Percentiles rank a stretch among this genome's conserved stretches.
phyloP scores from a whole-genome alignment of 2,329 filamentous ascomycete genomes.

The Pyrenophora teres region DNA sequence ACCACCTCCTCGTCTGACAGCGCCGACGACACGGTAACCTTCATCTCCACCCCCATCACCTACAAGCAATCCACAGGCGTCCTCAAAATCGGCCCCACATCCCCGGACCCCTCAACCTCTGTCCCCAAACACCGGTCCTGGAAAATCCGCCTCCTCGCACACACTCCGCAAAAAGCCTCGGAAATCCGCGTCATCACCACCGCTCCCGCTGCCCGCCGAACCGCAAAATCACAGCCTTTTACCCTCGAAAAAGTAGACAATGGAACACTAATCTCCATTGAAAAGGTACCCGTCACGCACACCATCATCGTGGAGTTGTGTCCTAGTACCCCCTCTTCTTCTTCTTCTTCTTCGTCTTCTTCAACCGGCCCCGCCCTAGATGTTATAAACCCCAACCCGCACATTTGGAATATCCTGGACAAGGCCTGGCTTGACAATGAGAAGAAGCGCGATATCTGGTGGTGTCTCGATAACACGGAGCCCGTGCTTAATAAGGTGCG shows the following conservation, averaged over 20 bases:
- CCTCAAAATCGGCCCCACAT: slow-evolving; percentile 42
- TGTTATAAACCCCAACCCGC: slow-evolving; percentile 37
- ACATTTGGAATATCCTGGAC: slow-evolving; percentile 37
- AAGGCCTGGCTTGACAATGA: slow-evolving; percentile 38
- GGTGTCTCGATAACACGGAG: slow-evolving; percentile 33
- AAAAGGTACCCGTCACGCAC: slow-evolving; percentile 27
- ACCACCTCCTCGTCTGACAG: slow-evolving; percentile 1
- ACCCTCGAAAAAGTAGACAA: slow-evolving; percentile 23
- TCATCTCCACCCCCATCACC: slow-evolving; percentile 42
- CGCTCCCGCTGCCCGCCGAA: slow-evolving; percentile 26
- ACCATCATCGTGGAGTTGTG: slow-evolving; percentile 36
- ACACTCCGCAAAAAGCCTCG: slow-evolving; percentile 20
- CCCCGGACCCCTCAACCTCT: slow-evolving; percentile 20
- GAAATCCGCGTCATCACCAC: slow-evolving; percentile 37
- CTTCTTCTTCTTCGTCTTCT: no score
- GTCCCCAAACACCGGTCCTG: slow-evolving; percentile 38
- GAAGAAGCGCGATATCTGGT: slow-evolving; percentile 42
- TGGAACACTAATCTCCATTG: slow-evolving; percentile 35
- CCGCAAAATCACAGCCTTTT: slow-evolving; percentile 29
- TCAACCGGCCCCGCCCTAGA: slow-evolving; percentile 45
- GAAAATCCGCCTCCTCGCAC: slow-evolving; percentile 40
- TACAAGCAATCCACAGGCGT: slow-evolving; percentile 47
- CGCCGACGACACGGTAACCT: slow-evolving; percentile 34
- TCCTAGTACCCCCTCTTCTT: slow-evolving; percentile 17
- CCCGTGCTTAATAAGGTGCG: slow-evolving; percentile 37